phyloP scores from a whole-genome alignment of 805 yeast genomes.

The Ogataea methylovora region DNA sequence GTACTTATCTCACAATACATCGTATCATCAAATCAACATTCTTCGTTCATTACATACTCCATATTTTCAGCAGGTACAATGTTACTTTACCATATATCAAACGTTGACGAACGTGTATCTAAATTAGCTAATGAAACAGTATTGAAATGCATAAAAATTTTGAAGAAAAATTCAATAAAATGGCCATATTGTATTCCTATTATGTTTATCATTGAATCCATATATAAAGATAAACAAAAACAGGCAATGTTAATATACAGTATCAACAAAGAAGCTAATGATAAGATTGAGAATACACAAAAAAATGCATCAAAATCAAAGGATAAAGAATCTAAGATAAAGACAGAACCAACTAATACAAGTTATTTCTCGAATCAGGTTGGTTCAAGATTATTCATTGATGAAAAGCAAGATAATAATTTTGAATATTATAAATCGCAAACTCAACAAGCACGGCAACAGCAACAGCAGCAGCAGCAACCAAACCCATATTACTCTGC shows the following conservation, averaged over 20 bases:
- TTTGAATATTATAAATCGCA: no score
- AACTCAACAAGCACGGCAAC: not conserved
- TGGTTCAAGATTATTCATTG: no score
- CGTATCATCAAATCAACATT: conserved; percentile 37
- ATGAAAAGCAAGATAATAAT: no score
- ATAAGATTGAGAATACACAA: no score
- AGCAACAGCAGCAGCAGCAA: not conserved
- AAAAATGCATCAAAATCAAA: no score
- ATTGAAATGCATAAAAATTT: conserved; percentile 19
- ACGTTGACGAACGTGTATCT: conserved; percentile 17
- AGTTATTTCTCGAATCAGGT: no score
- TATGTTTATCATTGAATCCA: conserved; percentile 38
- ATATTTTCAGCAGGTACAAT: conserved; percentile 60
- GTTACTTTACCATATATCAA: conserved; percentile 58
- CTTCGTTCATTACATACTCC: conserved; percentile 30
- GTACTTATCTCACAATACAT: conserved; percentile 54
- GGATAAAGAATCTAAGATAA: no score
- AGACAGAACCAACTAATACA: no score
- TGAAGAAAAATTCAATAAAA: conserved; percentile 36
- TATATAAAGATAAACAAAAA: conserved; percentile 26
- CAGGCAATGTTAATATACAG: conserved; percentile 5
- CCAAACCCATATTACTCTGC: no score
- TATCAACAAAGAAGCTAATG: not conserved
- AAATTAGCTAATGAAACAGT: conserved; percentile 17
- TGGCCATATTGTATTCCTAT: conserved; percentile 48